Evolutionary conservation across 2,329 filamentous ascomycete genomes (phyloP), one percentile per base, ranked within the genome.

Genomic region (Colletotrichum australisinense): DNA sequence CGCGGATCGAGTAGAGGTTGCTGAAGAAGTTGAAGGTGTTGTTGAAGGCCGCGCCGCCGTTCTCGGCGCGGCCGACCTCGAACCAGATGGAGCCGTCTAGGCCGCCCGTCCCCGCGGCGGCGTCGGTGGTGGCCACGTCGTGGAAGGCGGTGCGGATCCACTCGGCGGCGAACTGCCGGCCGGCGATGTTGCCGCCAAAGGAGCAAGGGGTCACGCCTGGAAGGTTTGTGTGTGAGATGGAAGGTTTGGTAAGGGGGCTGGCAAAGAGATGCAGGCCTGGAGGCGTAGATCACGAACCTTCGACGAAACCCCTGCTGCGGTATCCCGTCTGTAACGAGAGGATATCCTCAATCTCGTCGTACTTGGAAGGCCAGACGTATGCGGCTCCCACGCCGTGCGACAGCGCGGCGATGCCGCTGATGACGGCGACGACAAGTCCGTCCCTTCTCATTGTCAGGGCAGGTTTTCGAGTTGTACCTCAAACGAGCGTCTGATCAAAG

Each of bases 71-170:
- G 58, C 78, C 72, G 6, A 78, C 74, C 69, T 81, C 79, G 57
- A 76, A 81, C 57, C 79, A 77, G 66, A 81, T 80, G 14, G 79
- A 81, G 8, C 78, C 79, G 68, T 81, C 80, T 2, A 81, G 74
- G 24, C 80, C 80, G 28, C 80, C 80, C 2, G 72, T 74, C 16
- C 79, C 80, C 1, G 75, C 67, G 2, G 67, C 74, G 9, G 75
- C 77, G 70, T 81, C 76, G 14, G 78, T 75, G 7, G 79, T 81
- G 30, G 76, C 76, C 30, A 78, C 77, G 69, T 81, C 80, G 63
- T 81, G 80, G 72, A 79, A 81, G 5, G 77, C 79, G 5, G 79
- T 80, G 4, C 80, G 77, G 49, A 81, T 75, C 80, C 79, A 81
- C 75, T 81, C 80, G 5, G 78, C 80, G 3, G 79, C 73, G 65